A percentile compares a stretch with the other conserved stretches of the same genome.
Conservation (phyloP, 306 rosid species). For the Quercus agrifolia region DNA sequence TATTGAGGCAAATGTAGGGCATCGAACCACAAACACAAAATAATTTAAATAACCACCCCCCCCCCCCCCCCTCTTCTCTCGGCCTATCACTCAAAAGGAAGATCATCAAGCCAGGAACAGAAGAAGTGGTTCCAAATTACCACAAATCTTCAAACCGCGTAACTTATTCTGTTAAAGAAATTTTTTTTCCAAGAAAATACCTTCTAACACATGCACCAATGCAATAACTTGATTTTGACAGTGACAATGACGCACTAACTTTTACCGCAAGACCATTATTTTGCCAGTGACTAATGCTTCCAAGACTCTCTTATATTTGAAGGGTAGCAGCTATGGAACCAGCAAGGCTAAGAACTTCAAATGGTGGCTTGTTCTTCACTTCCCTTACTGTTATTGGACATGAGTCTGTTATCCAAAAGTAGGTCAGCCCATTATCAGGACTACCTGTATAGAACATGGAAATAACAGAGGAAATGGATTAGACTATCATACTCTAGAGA, state of each 20-base stretch:
- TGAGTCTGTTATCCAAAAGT: slow-evolving; percentile 97
- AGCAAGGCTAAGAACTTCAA: slow-evolving; percentile 87
- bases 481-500: not conserved
- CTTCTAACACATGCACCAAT: too few species aligned
- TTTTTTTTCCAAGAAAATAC: too few species aligned
- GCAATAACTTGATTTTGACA: too few species aligned
- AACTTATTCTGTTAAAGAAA: not conserved
- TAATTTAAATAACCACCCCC: too few species aligned
- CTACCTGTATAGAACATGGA: slow-evolving; percentile 43
- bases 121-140: too few species aligned
- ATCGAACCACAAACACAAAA: too few species aligned
- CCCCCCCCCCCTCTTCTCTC: too few species aligned
- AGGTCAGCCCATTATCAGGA: slow-evolving; percentile 66
- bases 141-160: too few species aligned
- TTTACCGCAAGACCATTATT: not conserved
- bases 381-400: slow-evolving; percentile 79
- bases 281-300: not conserved
- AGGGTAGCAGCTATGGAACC: slow-evolving; percentile 75
- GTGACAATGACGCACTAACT: not conserved
- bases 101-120: too few species aligned
- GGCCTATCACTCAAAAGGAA: too few species aligned
- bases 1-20: too few species aligned
- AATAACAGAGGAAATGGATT: slow-evolving; percentile 1
- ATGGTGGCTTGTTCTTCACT: slow-evolving; percentile 68
- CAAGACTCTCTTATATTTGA: slow-evolving; percentile 44